A percentile compares a stretch with the other conserved stretches of the same genome.
Evolutionary conservation across 192 early-diverging fungal species (phyloP).

Genomic region (Phlyctochytrium planicorne): DNA sequence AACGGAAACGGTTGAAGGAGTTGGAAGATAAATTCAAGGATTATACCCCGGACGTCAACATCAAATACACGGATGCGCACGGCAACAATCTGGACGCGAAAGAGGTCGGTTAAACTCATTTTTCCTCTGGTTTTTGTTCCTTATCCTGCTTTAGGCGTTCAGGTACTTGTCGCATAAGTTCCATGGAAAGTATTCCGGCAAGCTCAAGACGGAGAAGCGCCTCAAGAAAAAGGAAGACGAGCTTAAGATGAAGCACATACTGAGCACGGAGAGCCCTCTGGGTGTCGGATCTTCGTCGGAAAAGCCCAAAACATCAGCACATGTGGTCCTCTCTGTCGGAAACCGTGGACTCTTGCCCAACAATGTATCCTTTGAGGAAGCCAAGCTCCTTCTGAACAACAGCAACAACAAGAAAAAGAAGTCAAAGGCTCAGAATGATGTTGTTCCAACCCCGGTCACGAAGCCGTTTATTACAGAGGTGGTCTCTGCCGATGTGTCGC

Average conservation of each 20-base stretch:
- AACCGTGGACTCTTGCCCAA: conserved; percentile 53
- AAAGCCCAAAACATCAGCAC: conserved; percentile 72
- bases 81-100: conserved; percentile 79
- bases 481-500: conserved; percentile 15
- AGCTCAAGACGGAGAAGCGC: conserved; percentile 90
- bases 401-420: conserved; percentile 12
- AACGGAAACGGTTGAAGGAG: conserved; percentile 39
- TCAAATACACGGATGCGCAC: conserved; percentile 89
- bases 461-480: conserved; percentile 11
- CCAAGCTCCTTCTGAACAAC: conserved; percentile 8
- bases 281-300: conserved; percentile 73
- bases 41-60: conserved; percentile 86
- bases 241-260: conserved; percentile 70
- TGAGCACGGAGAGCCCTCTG: conserved; percentile 72
- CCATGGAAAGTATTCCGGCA: conserved; percentile 91
- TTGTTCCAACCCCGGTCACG: not conserved
- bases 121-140: not conserved
- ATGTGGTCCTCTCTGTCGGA: conserved; percentile 79
- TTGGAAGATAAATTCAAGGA: conserved; percentile 74
- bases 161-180: conserved; percentile 89
- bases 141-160: conserved; percentile 63
- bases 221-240: conserved; percentile 82
- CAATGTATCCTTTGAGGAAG: conserved; percentile 18
- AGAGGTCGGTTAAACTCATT: conserved; percentile 55
- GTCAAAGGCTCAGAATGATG: conserved; percentile 5